Base-by-base conservation (phyloP, 176 grass and related monocot species). In the Eragrostis nindensis region DNA sequence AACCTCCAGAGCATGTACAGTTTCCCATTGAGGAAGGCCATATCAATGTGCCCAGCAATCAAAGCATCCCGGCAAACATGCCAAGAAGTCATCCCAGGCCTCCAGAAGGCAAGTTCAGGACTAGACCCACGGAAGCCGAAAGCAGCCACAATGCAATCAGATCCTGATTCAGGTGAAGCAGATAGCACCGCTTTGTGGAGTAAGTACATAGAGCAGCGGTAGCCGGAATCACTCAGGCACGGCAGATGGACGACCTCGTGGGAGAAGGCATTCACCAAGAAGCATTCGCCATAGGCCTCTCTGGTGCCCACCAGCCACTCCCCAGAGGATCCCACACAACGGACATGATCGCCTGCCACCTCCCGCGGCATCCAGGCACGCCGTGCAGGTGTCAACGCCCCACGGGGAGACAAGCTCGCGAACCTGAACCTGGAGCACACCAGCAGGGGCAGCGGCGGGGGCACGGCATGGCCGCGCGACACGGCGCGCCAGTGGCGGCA, bases 211-310 rank as follows among this genome's bases (percentile, higher is more conserved):
- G 55, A 59, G 3, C 55, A 59, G 8, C 9, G 21, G n/a, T 59
- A 59, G 24, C 55, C 55, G 10, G 55, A 59, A 84, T 8, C 6
- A 27, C n/a, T 19, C 42, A 39, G 53, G 4, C 16, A 9, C 3
- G 82, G 66, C 0, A 70, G 41, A 15, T 5, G 14, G n/a, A 84
- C 16, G 0, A 62, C 5, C 26, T 69, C 15, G 0, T 39, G 52
- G 7, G 74, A 78, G 43, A 85, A 85, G 10, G 52, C 74, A 2
- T 78, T 70, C 15, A 78, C 26, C 53, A 77, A 25, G 43, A 77
- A 84, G 63, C 82, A 76, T 10, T 61, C 44, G 0, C 67, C 67
- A 42, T 42, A 38, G 11, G 5, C 26, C 30, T 39, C 21, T 1
- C 24, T 12, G n/a, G 40, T 29, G 24, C 63, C 73, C 27, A 70